Conservation (phyloP, 2,329 filamentous ascomycete genomes). For the Helminthosporium solani region DNA sequence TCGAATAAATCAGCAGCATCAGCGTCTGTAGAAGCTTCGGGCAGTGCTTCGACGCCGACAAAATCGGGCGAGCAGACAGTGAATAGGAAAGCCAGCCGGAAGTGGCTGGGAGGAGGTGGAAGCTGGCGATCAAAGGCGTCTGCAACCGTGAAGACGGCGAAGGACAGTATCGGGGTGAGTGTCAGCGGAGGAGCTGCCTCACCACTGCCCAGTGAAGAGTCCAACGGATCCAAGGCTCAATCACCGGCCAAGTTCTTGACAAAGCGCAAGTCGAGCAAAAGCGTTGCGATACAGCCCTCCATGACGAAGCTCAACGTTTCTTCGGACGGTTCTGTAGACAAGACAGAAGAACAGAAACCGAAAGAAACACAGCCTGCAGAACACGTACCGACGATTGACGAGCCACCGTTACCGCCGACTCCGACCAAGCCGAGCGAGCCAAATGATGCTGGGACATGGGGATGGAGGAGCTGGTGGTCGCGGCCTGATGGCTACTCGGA, state of each 20-base stretch:
- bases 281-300: conserved; percentile 46
- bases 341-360: conserved; percentile 24
- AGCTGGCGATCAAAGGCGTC: conserved; percentile 51
- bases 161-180: conserved; percentile 48
- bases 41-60: conserved; percentile 17
- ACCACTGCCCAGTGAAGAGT: conserved; percentile 38
- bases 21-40: conserved; percentile 11
- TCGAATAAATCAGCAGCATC: conserved; percentile 15
- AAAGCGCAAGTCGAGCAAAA: conserved; percentile 50
- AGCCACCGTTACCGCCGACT: conserved; percentile 49
- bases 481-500: conserved; percentile 50
- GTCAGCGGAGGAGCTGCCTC: conserved; percentile 46
- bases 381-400: conserved; percentile 18
- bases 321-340: conserved; percentile 36
- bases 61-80: conserved; percentile 16
- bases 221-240: conserved; percentile 26
- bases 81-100: conserved; percentile 29
- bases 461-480: conserved; percentile 55
- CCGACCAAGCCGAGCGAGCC: conserved; percentile 25
- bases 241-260: conserved; percentile 43
- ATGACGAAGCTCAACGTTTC: conserved; percentile 50
- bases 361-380: conserved; percentile 15
- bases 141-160: conserved; percentile 48
- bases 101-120: conserved; percentile 47
- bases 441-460: conserved; percentile 24